These are phyloP conservation scores for Parasitella parasitica DNA, from an alignment of 371 early-diverging fungal genomes.

Conservation along the genomic window DNA sequence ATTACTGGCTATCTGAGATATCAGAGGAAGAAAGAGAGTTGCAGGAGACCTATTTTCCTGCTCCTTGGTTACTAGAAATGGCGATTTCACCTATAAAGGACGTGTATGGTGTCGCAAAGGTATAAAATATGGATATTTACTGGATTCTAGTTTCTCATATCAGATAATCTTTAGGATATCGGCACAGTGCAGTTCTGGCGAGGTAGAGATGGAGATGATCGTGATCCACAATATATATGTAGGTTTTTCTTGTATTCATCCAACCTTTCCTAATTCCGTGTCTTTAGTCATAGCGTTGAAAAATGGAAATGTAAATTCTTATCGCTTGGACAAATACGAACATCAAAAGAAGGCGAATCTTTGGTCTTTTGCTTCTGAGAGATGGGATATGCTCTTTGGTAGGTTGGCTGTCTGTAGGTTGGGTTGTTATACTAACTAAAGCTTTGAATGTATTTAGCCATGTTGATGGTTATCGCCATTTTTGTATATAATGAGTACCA, in stretches of 20 bases:
- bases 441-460: slow-evolving; percentile 9
- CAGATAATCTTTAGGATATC: too few species aligned
- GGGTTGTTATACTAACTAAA: neutral
- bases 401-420: neutral
- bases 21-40: slow-evolving; percentile 12
- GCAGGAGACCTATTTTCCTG: slow-evolving; percentile 6
- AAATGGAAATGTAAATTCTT: slow-evolving; percentile 29
- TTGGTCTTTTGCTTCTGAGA: slow-evolving; percentile 27
- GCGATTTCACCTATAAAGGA: slow-evolving; percentile 9
- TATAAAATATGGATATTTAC: too few species aligned
- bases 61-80: slow-evolving; percentile 21
- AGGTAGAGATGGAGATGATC: neutral
- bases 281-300: slow-evolving; percentile 25
- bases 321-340: slow-evolving; percentile 25
- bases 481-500: slow-evolving; percentile 38
- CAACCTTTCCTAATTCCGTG: neutral
- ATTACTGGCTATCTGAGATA: slow-evolving; percentile 5
- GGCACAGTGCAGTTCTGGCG: slow-evolving; percentile 18
- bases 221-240: slow-evolving; percentile 14
- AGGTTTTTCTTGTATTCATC: neutral
- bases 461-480: slow-evolving; percentile 25
- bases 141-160: too few species aligned
- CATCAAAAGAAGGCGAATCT: slow-evolving; percentile 20
- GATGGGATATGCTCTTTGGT: slow-evolving; percentile 41
- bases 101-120: slow-evolving; percentile 6